Conservation (phyloP, 768 basidiomycete genomes). For the Tylopilus subfusipes region DNA sequence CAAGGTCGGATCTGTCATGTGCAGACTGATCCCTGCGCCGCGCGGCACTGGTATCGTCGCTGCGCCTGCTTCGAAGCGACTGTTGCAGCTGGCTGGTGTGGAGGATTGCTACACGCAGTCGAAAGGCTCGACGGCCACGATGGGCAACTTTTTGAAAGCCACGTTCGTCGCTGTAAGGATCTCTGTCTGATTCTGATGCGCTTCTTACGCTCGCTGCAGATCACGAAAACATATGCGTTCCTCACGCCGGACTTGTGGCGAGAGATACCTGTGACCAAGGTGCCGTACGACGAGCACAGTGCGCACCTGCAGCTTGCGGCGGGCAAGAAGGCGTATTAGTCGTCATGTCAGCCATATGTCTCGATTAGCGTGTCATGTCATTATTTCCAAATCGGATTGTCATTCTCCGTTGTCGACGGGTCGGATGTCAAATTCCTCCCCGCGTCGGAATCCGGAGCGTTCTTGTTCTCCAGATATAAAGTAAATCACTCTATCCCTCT, state of each 20-base stretch:
- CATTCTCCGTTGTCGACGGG: no score
- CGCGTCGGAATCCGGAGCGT: no score
- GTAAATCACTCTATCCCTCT: not conserved
- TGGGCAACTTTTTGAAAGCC: conserved; percentile 99
- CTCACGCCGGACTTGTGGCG: conserved; percentile 98
- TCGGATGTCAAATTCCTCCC: no score
- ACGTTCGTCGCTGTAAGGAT: conserved; percentile 83
- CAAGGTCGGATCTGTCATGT: conserved; percentile 99
- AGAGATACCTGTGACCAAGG: conserved; percentile 84
- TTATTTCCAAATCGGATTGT: not conserved
- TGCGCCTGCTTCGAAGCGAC: conserved; percentile 94
- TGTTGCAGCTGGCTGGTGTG: conserved; percentile 96
- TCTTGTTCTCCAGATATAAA: no score
- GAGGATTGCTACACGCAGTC: conserved; percentile 98
- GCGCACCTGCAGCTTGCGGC: conserved; percentile 83
- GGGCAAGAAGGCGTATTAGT: conserved; percentile 60
- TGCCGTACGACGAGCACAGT: conserved; percentile 94
- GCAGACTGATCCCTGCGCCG: conserved; percentile 96
- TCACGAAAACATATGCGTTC: conserved; percentile 98
- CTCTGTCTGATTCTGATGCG: not conserved
- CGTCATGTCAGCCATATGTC: no score
- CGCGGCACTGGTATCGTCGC: conserved; percentile 99
- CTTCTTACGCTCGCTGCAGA: conserved; percentile 41
- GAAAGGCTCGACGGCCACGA: conserved; percentile 97
- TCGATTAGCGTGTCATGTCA: no score